Conservation (phyloP, 1,284 basidiomycete genomes). For the Puccinia coronata region DNA sequence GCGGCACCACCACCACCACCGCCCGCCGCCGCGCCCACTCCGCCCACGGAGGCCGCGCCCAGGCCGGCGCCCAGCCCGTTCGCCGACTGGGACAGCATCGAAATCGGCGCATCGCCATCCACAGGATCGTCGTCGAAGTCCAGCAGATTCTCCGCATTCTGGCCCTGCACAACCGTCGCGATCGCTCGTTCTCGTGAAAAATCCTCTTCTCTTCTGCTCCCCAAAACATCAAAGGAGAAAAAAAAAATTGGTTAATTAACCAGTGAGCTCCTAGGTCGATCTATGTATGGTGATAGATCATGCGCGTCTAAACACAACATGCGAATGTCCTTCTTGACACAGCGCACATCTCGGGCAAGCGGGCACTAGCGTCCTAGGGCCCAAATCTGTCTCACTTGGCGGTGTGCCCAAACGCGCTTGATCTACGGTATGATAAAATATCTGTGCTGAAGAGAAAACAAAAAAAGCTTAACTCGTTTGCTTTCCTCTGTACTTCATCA, state of each 20-base stretch:
- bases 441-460: background rate
- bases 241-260: background rate
- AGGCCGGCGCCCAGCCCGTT: background rate
- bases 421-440: no score
- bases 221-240: background rate
- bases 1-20: background rate
- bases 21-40: no score
- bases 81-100: background rate
- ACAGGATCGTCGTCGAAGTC: slow-evolving; percentile 40
- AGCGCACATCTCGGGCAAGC: no score
- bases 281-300: background rate
- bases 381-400: no score
- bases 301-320: no score
- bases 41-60: no score
- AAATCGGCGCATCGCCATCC: slow-evolving; percentile 14
- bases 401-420: no score
- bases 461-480: slow-evolving; percentile 62
- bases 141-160: slow-evolving; percentile 77
- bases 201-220: slow-evolving; percentile 64
- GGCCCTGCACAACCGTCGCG: slow-evolving; percentile 82
- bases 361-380: no score
- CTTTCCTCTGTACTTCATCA: slow-evolving; percentile 74
- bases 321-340: no score
- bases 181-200: slow-evolving; percentile 74
- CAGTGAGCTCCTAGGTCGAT: no score